phyloP scores from a whole-genome alignment of 257 asterid species.

The Jacaranda mimosifolia region DNA sequence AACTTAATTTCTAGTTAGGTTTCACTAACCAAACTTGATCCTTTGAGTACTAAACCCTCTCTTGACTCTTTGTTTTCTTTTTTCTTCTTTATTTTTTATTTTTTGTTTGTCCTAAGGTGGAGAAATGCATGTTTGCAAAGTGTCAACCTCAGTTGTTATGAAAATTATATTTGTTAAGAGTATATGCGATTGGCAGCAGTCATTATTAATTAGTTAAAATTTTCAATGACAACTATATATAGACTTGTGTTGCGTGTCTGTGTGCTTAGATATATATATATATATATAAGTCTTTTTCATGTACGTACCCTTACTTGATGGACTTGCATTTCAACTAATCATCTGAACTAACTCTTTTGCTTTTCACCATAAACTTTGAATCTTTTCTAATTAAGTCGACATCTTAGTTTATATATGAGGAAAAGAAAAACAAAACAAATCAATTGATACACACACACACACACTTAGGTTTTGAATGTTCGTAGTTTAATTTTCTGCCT shows the following conservation, averaged over 20 bases:
- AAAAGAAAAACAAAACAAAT: not conserved
- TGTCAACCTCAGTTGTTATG: conserved; percentile 10
- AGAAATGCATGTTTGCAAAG: not conserved
- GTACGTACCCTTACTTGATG: conserved; percentile 21
- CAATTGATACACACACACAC: too few relatives aligned
- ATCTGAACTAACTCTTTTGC: conserved; percentile 24
- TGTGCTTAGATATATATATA: not conserved
- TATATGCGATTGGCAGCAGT: not conserved
- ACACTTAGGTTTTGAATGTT: too few relatives aligned
- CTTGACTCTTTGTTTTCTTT: not conserved
- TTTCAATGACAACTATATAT: too few relatives aligned
- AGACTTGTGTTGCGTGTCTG: conserved; percentile 29
- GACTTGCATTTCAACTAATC: conserved; percentile 32
- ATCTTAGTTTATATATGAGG: not conserved
- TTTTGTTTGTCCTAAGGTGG: not conserved
- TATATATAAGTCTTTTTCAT: conserved; percentile 25
- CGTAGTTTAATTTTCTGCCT: too few relatives aligned
- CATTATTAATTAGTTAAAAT: conserved; percentile 8
- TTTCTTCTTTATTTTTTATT: too few relatives aligned
- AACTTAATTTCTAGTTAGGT: conserved; percentile 35
- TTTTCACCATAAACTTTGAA: conserved; percentile 33
- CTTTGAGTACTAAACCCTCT: conserved; percentile 31
- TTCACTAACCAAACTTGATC: conserved; percentile 42
- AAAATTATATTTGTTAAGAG: not conserved
- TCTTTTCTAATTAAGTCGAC: conserved; percentile 2